These are phyloP conservation scores for Lepidium sativum DNA, from an alignment of 345 rosid genomes.

Conservation along the genomic window DNA sequence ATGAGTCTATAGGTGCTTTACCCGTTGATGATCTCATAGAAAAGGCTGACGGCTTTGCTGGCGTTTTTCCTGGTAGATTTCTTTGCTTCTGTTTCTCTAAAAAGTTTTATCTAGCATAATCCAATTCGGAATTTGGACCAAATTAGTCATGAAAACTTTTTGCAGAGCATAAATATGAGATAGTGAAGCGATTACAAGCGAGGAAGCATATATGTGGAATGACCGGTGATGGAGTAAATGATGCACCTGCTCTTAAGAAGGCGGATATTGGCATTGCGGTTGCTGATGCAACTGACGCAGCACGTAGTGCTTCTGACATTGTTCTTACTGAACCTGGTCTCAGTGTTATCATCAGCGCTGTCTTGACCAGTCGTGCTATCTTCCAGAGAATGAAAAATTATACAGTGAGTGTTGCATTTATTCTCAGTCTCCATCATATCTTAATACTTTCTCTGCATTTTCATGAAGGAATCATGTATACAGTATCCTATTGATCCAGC, in stretches of 20 bases:
- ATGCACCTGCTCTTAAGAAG: conserved; percentile 98
- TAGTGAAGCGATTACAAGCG: conserved; percentile 90
- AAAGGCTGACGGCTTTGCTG: conserved; percentile 99
- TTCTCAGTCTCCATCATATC: background rate
- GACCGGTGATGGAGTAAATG: conserved; percentile 99
- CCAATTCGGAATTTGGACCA: background rate
- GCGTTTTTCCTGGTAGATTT: conserved; percentile 86
- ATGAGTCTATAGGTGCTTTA: conserved; percentile 80
- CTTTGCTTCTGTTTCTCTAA: background rate
- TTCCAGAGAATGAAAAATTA: conserved; percentile 98
- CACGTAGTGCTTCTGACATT: conserved; percentile 96
- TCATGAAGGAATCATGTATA: background rate
- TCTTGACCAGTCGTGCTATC: conserved; percentile 92
- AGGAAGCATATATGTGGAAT: conserved; percentile 97
- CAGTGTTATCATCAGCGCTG: conserved; percentile 97
- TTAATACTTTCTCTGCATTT: background rate
- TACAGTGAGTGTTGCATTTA: conserved; percentile 43
- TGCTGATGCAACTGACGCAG: conserved; percentile 99
- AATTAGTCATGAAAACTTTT: background rate
- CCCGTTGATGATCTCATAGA: conserved; percentile 97
- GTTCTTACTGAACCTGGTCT: conserved; percentile 98
- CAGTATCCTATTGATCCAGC: background rate
- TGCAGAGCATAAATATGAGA: conserved; percentile 97
- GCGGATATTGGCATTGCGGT: conserved; percentile 99
- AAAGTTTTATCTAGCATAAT: background rate